Evolutionary conservation across 441 rosid species (phyloP).

Genomic region (Gossypium schwendimanii): DNA sequence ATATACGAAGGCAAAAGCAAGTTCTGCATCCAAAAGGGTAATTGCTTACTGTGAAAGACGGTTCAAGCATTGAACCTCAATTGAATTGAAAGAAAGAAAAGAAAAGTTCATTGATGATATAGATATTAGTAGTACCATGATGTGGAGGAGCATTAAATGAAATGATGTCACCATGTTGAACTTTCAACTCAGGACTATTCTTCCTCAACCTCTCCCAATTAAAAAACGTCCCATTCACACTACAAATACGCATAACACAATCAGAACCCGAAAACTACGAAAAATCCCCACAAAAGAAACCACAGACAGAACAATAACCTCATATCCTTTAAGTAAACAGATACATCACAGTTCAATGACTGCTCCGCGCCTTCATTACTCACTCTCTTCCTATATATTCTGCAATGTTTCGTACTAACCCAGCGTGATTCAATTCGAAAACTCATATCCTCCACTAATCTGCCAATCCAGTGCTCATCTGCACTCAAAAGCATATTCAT

Average conservation of each 20-base stretch:
- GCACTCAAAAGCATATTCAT: constrained; percentile 61
- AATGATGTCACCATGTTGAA: constrained; percentile 74
- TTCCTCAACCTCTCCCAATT: constrained; percentile 73
- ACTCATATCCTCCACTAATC: constrained; percentile 48
- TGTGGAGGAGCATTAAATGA: constrained; percentile 79
- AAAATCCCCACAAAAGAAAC: not conserved
- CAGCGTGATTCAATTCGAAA: constrained; percentile 62
- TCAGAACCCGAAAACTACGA: not conserved
- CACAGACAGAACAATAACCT: constrained; percentile 39
- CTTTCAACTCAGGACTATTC: constrained; percentile 48
- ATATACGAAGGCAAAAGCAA: constrained; percentile 77
- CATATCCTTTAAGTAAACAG: constrained; percentile 66
- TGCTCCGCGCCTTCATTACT: constrained; percentile 21
- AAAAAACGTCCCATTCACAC: constrained; percentile 76
- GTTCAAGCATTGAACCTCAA: not conserved
- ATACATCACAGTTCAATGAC: constrained; percentile 13
- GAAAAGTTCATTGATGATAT: not conserved
- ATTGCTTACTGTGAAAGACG: not conserved
- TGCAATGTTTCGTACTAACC: constrained; percentile 78
- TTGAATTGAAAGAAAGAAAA: not conserved
- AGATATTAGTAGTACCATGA: constrained; percentile 40
- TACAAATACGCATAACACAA: constrained; percentile 21
- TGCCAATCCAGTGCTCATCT: constrained; percentile 68
- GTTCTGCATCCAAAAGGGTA: constrained; percentile 41
- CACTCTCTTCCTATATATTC: constrained; percentile 40